phyloP scores from a whole-genome alignment of 805 yeast species.

The Lipomyces oligophaga region DNA sequence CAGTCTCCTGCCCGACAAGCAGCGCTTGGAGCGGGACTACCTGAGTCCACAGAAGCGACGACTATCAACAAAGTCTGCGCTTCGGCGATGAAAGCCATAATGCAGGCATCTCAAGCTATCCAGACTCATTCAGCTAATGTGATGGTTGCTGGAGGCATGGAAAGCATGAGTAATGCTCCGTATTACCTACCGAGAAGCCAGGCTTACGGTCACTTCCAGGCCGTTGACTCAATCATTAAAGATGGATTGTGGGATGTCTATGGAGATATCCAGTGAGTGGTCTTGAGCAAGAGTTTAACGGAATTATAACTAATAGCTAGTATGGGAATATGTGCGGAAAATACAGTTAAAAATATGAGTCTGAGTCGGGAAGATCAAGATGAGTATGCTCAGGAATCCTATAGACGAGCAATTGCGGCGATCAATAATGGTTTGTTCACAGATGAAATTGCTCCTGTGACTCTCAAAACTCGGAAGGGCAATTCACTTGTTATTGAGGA shows the following conservation, averaged over 20 bases:
- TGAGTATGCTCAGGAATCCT: constrained; percentile 72
- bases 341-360: constrained; percentile 75
- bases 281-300: background rate
- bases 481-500: constrained; percentile 73
- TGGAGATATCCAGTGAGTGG: constrained; percentile 46
- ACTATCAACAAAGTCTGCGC: constrained; percentile 97
- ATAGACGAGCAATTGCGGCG: constrained; percentile 74
- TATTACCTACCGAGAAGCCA: constrained; percentile 48
- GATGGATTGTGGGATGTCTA: constrained; percentile 92
- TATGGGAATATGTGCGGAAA: constrained; percentile 95
- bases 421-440: constrained; percentile 68
- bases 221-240: constrained; percentile 61
- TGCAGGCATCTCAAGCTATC: constrained; percentile 85
- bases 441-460: constrained; percentile 75
- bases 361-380: constrained; percentile 83
- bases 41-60: constrained; percentile 75
- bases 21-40: constrained; percentile 85
- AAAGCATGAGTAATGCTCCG: constrained; percentile 94
- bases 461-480: constrained; percentile 54
- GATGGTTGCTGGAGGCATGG: constrained; percentile 96
- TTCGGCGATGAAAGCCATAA: constrained; percentile 87
- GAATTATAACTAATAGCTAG: constrained; percentile 32
- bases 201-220: constrained; percentile 47
- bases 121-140: constrained; percentile 85
- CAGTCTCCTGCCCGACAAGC: constrained; percentile 99